These are phyloP conservation scores for Angophora floribunda DNA, from an alignment of 345 rosid species.

Conservation along the genomic window DNA sequence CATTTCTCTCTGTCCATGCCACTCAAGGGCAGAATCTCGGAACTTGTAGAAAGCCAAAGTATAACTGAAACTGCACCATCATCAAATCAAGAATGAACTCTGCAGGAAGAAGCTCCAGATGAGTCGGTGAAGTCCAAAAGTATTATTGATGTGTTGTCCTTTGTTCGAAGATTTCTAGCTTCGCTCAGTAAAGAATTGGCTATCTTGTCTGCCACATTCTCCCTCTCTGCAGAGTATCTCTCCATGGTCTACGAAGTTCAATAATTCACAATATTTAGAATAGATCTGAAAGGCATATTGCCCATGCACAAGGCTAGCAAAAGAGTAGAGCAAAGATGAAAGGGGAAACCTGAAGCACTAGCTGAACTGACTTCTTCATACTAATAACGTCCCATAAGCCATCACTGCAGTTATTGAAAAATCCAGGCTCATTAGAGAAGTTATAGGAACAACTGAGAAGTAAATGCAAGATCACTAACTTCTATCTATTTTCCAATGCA, in stretches of 20 bases:
- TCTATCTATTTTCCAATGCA: background rate
- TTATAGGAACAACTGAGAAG: background rate
- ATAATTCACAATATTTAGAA: background rate
- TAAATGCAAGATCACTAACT: background rate
- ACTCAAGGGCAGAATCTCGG: background rate
- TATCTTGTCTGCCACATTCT: slow-evolving; percentile 55
- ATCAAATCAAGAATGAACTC: slow-evolving; percentile 22
- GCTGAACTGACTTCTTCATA: slow-evolving; percentile 64
- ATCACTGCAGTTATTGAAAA: slow-evolving; percentile 40
- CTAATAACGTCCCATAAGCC: slow-evolving; percentile 94
- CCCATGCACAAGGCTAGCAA: background rate
- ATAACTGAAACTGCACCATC: background rate
- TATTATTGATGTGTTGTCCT: slow-evolving; percentile 88
- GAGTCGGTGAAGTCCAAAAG: slow-evolving; percentile 60
- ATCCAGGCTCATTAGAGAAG: background rate
- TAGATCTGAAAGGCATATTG: background rate
- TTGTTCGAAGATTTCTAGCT: slow-evolving; percentile 81
- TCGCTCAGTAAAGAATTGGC: slow-evolving; percentile 68
- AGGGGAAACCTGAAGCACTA: slow-evolving; percentile 54
- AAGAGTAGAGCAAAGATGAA: background rate
- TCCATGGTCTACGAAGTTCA: slow-evolving; percentile 40
- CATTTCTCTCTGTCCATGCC: background rate
- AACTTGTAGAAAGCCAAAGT: background rate
- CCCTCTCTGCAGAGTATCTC: slow-evolving; percentile 17
- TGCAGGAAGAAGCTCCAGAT: slow-evolving; percentile 26